Evolutionary conservation across 805 yeast genomes (phyloP), one percentile per base, ranked within the genome.

Genomic region (Metschnikowia orientalis): DNA sequence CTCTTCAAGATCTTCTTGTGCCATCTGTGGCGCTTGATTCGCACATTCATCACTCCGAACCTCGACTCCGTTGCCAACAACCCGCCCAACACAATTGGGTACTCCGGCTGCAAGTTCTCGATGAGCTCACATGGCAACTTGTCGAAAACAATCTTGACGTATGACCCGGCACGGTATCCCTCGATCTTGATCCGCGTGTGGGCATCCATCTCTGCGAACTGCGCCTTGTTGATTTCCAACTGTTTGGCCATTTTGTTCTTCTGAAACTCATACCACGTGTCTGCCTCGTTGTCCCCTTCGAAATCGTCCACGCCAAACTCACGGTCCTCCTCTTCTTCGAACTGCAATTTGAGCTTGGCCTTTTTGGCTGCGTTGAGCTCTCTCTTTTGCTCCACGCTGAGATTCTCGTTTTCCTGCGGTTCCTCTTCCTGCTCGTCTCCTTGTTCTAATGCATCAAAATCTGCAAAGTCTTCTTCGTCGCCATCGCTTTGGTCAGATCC

Each of bases 21-120:
- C 99, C 99, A 92, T 68, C 98, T 79, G 57, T 92, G 99, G 61
- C 96, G 80, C 77, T 96, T 88, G 41, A 92, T 77, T 65, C 97
- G 78, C 29, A 86, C 96, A 54, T 86, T 90, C 64, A 88, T 70
- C 52, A 84, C 81, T 5, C 98, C 99, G 55, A 89, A 90, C 53
- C 95, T 73, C 37, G 88, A 82, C 56, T 92, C 99, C 4, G 95
- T 86, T 22, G 92, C 77, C 39, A 90, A 66, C 37, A 92, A 65
- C 3, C 97, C 97, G 38, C 99, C 99, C 48, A 94, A 63, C 11
- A 92, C 75, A 18, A 92, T 69, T 8, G 98, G 97, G 52, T 67
- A 88, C 25, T 64, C 70, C 2, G 98, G 94, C 50, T 87, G 81
- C 53, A 92, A 84, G 56, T 85, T 80, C 37, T 88, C 83, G 31